Evolutionary conservation across 2,329 filamentous ascomycete species (phyloP).

Genomic region (Cadophora luteo-olivacea): DNA sequence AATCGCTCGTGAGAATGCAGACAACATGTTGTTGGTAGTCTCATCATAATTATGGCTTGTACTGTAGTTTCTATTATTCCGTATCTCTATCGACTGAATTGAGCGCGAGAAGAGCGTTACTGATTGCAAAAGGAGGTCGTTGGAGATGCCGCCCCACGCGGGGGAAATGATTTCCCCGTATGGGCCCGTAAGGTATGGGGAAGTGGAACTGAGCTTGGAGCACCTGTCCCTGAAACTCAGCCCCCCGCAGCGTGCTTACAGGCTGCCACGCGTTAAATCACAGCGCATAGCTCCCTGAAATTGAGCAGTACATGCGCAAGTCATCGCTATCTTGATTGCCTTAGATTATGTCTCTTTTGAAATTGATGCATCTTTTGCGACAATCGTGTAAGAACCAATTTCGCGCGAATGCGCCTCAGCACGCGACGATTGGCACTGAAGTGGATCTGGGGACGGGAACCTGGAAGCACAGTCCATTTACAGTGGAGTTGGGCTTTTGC

Average conservation of each 20-base stretch:
- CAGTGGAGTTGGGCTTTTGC: constrained; percentile 10
- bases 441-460: neutral
- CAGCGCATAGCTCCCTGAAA: constrained; percentile 2
- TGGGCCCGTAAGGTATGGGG: no score
- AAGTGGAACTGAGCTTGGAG: neutral
- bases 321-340: neutral
- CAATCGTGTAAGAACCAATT: neutral
- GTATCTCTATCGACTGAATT: neutral
- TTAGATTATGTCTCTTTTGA: neutral
- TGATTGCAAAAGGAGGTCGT: neutral
- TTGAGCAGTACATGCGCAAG: neutral
- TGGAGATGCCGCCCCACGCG: neutral
- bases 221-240: neutral
- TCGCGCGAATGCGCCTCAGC: neutral
- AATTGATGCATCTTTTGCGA: neutral
- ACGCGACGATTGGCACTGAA: neutral
- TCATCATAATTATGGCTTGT: neutral
- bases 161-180: neutral
- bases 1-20: neutral
- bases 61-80: neutral
- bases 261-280: neutral
- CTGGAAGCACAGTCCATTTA: constrained; percentile 13
- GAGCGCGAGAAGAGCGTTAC: neutral
- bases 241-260: neutral
- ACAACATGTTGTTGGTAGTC: neutral